A percentile compares a stretch with the other conserved stretches of the same genome.
Evolutionary conservation across 1,284 basidiomycete genomes (phyloP).

Genomic region (Apiotrichum sp.): DNA sequence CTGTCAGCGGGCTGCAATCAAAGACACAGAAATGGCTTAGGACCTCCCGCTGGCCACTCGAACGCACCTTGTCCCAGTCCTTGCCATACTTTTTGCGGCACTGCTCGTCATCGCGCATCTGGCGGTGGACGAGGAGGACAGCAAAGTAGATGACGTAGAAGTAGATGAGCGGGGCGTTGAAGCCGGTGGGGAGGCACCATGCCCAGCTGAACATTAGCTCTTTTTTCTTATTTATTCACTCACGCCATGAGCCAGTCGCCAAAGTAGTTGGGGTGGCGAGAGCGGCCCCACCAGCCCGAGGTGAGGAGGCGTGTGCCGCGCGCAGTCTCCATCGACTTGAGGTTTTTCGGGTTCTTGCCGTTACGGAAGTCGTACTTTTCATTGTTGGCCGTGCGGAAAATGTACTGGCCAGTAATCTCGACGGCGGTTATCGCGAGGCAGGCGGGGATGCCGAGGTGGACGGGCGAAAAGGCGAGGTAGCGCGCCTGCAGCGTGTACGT

Average conservation of each 20-base stretch:
- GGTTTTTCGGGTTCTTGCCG: conserved; percentile 87
- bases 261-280: conserved; percentile 88
- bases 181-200: conserved; percentile 92
- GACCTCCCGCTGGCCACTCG: too few species aligned
- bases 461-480: conserved; percentile 80
- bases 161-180: conserved; percentile 88
- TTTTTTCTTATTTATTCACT: conserved; percentile 15
- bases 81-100: conserved; percentile 82
- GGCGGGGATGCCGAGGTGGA: conserved; percentile 66
- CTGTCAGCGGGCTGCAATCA: background rate
- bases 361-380: conserved; percentile 96
- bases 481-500: conserved; percentile 89
- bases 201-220: conserved; percentile 19
- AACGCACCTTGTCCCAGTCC: conserved; percentile 66
- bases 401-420: conserved; percentile 77
- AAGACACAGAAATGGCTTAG: too few species aligned
- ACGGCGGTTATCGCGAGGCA: conserved; percentile 60
- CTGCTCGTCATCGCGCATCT: conserved; percentile 84
- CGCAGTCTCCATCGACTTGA: conserved; percentile 75
- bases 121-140: conserved; percentile 83
- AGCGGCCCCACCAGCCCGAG: conserved; percentile 95
- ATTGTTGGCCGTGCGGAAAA: conserved; percentile 81
- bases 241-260: conserved; percentile 51
- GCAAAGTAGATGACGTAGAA: conserved; percentile 90
- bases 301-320: conserved; percentile 85